Evolutionary conservation across 2,329 filamentous ascomycete genomes (phyloP), one percentile per base, ranked within the genome.

Genomic region (Emergomyces africanus): DNA sequence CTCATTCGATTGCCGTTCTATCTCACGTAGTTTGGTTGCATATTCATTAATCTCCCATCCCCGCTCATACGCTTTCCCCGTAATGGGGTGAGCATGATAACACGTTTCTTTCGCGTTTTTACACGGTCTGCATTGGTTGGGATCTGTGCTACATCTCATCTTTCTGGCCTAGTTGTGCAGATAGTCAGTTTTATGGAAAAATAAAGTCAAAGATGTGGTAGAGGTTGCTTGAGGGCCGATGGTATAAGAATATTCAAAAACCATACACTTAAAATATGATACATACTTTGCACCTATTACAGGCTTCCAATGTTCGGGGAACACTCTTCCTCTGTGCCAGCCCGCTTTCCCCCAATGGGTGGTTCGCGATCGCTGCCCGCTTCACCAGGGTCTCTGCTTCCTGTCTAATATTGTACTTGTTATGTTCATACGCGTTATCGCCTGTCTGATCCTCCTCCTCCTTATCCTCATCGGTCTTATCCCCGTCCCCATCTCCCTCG

Each of bases 221-320:
- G 9, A 39, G 3, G 51, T 25, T 54, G 3, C 4, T 37, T 37
- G 9, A 12, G 8, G 41, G n/a, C 5, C 23, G n/a, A 23, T 14
- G n/a, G 5, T 10, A 37, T 35, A 9, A 37, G 41, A 49, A 9
- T 20, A 14, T 18, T 18, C 9, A 37, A 49, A n/a, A 57, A 20
- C 9, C 28, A 23, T 6, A 23, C 14, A 37, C 41, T n/a, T 8
- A 33, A 23, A 30, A 1, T 20, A 37, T 23, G 3, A 39, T 20
- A 59, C 63, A 61, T 63, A 69, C 68, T 62, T 66, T 68, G 61
- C 68, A 70, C 39, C 65, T 63, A 59, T 69, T 66, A 64, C 68
- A 70, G 20, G 68, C 66, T 41, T 68, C 50, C 5, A 39, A 8
- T 35, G 33, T 39, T 23, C 50, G 63, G n/a, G 57, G 62, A 14